A percentile compares a stretch with the other conserved stretches of the same genome.
phyloP scores from a whole-genome alignment of 169 alveolate species.

The Plasmodium chabaudi region DNA sequence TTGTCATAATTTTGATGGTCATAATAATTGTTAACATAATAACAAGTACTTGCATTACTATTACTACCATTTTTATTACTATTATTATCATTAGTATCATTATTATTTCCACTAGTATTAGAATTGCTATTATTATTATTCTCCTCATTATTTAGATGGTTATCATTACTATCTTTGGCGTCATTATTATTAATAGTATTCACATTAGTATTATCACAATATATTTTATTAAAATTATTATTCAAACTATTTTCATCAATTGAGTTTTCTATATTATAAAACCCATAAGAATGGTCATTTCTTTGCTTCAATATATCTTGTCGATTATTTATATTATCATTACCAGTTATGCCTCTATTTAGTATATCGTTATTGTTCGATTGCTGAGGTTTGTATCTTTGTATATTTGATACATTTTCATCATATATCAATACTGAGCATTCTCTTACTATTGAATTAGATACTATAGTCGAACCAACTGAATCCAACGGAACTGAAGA shows the following conservation, averaged over 20 bases:
- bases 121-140: too few species aligned
- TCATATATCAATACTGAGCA: constrained; percentile 16
- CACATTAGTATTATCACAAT: constrained; percentile 25
- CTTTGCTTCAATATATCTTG: constrained; percentile 11
- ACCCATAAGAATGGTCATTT: constrained; percentile 11
- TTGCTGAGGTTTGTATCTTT: constrained; percentile 13
- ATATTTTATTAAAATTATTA: constrained; percentile 16
- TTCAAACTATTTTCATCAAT: constrained; percentile 13
- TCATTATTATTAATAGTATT: constrained; percentile 9
- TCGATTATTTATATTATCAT: constrained; percentile 29
- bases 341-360: background rate
- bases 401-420: background rate
- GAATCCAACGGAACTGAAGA: constrained; percentile 1
- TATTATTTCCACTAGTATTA: background rate
- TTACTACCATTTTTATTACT: background rate
- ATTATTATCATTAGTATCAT: background rate
- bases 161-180: background rate
- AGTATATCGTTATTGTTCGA: constrained; percentile 1
- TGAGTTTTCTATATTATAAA: constrained; percentile 10
- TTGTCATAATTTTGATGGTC: constrained; percentile 3
- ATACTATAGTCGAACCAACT: background rate
- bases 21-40: constrained; percentile 5
- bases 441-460: background rate
- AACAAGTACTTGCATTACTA: background rate
- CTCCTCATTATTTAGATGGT: background rate